These are phyloP conservation scores for Trapa incisa DNA, from an alignment of 345 rosid species.

Conservation along the genomic window DNA sequence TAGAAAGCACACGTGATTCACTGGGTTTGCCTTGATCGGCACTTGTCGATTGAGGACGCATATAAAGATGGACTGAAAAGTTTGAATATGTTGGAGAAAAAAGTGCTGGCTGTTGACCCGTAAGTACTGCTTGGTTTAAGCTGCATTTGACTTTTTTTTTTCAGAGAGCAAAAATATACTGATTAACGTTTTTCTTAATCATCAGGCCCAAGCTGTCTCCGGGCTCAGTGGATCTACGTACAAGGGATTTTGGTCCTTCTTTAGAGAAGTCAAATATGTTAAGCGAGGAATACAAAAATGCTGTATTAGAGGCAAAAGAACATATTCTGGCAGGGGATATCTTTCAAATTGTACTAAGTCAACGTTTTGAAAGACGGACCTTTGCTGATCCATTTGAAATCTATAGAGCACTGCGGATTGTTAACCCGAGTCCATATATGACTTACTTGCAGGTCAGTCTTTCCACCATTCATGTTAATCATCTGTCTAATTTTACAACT, in stretches of 20 bases:
- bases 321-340: conserved; percentile 84
- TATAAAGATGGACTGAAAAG: conserved; percentile 33
- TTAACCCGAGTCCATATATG: conserved; percentile 96
- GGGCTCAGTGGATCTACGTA: conserved; percentile 43
- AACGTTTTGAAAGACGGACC: conserved; percentile 78
- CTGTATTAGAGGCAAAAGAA: conserved; percentile 67
- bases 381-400: conserved; percentile 87
- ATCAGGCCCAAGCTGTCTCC: conserved; percentile 42
- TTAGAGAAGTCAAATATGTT: conserved; percentile 55
- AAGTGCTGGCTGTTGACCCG: conserved; percentile 29
- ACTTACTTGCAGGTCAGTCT: conserved; percentile 53
- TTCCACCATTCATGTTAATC: conserved; percentile 8
- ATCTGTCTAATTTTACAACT: not conserved
- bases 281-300: conserved; percentile 48
- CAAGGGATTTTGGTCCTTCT: conserved; percentile 50
- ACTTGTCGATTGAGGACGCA: conserved; percentile 39
- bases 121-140: conserved; percentile 16
- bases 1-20: conserved; percentile 49
- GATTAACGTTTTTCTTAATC: conserved; percentile 13
- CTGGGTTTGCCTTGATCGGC: conserved; percentile 43
- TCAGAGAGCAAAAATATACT: not conserved
- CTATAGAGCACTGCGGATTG: conserved; percentile 74
- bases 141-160: not conserved
- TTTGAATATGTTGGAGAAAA: conserved; percentile 32
- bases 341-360: conserved; percentile 77